Conservation (phyloP, 805 yeast species). For the Limtongia smithiae region DNA sequence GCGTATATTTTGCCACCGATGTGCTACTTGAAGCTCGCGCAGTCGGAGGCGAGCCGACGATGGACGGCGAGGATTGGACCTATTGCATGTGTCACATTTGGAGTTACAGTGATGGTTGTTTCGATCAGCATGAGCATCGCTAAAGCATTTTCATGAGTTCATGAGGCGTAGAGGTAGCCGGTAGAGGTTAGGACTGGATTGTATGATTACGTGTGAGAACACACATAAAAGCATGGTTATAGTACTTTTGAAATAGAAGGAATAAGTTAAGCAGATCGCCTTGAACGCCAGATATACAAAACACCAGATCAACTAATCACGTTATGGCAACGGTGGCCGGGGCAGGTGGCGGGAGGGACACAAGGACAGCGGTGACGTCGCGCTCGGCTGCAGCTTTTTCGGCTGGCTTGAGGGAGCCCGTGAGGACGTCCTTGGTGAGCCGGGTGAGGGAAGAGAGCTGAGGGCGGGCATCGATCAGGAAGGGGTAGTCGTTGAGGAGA, state of each 20-base stretch:
- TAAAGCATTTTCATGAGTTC: slow-evolving; percentile 8
- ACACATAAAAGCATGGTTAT: too few relatives aligned
- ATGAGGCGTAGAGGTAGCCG: too few relatives aligned
- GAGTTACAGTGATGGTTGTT: slow-evolving; percentile 69
- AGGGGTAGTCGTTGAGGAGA: slow-evolving; percentile 76
- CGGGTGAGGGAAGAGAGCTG: slow-evolving; percentile 77
- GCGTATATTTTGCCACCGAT: slow-evolving; percentile 89
- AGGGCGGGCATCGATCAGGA: slow-evolving; percentile 73
- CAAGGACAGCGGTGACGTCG: too few relatives aligned
- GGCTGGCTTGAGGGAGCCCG: slow-evolving; percentile 18
- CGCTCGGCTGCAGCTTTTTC: slow-evolving; percentile 2
- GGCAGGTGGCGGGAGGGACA: too few relatives aligned
- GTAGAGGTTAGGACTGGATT: too few relatives aligned
- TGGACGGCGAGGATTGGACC: slow-evolving; percentile 50
- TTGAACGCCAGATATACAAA: too few relatives aligned
- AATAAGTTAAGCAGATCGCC: too few relatives aligned
- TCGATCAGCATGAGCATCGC: slow-evolving; percentile 43
- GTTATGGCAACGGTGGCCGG: too few relatives aligned
- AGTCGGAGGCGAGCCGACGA: slow-evolving; percentile 23
- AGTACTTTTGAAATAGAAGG: too few relatives aligned
- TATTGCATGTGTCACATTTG: slow-evolving; percentile 63
- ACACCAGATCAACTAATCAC: too few relatives aligned
- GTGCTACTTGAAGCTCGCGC: slow-evolving; percentile 68
- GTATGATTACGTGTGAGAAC: too few relatives aligned
- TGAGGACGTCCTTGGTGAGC: slow-evolving; percentile 75